These are phyloP conservation scores for Fusarium pininemorale DNA, from an alignment of 2,329 filamentous ascomycete species.

Conservation along the genomic window DNA sequence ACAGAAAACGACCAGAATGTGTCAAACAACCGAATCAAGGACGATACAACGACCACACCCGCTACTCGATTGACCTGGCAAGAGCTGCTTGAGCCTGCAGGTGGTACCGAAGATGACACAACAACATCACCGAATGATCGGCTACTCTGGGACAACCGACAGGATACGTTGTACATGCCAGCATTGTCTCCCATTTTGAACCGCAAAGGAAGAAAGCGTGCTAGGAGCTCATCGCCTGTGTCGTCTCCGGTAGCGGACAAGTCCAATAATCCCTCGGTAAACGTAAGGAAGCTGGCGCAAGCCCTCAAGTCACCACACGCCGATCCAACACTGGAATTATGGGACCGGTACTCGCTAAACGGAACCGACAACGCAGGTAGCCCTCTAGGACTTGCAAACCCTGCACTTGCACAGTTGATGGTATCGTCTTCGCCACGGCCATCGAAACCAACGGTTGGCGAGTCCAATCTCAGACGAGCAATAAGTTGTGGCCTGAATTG, in stretches of 20 bases:
- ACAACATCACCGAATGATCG: slow-evolving; percentile 68
- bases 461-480: slow-evolving; percentile 65
- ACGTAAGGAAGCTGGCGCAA: slow-evolving; percentile 66
- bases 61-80: slow-evolving; percentile 64
- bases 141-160: slow-evolving; percentile 67
- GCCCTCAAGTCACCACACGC: slow-evolving; percentile 72
- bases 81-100: slow-evolving; percentile 62
- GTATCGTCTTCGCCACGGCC: slow-evolving; percentile 76
- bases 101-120: slow-evolving; percentile 55
- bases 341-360: slow-evolving; percentile 75
- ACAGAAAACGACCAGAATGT: slow-evolving; percentile 20
- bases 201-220: slow-evolving; percentile 70
- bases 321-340: slow-evolving; percentile 78
- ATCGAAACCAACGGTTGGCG: slow-evolving; percentile 50
- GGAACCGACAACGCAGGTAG: slow-evolving; percentile 52
- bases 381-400: slow-evolving; percentile 60
- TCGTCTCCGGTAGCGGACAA: slow-evolving; percentile 70
- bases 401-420: slow-evolving; percentile 71
- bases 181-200: slow-evolving; percentile 59
- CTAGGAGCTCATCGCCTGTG: slow-evolving; percentile 76
- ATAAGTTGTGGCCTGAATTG: slow-evolving; percentile 76
- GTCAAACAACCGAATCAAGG: slow-evolving; percentile 17
- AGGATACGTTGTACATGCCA: slow-evolving; percentile 52
- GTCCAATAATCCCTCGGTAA: slow-evolving; percentile 57
- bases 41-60: slow-evolving; percentile 53